These are phyloP conservation scores for Omphalotus olearius DNA, from an alignment of 1,284 basidiomycete genomes.

Conservation along the genomic window DNA sequence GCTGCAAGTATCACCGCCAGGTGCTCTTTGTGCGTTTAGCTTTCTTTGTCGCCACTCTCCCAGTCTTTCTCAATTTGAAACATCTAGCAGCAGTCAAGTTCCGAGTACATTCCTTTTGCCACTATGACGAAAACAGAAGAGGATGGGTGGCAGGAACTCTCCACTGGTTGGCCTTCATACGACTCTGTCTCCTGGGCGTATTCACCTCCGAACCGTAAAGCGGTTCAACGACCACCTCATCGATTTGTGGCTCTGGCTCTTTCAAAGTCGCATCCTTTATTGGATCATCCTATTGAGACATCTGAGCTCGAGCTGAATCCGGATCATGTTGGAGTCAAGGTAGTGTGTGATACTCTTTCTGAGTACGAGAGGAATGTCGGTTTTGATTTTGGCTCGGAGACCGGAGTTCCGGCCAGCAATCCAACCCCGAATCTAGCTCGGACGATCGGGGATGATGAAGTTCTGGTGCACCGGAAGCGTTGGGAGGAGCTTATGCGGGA, in stretches of 20 bases:
- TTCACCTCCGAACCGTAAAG: slow-evolving; percentile 9
- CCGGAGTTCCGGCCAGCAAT: background rate
- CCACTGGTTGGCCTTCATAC: slow-evolving; percentile 6
- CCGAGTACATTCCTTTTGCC: slow-evolving; percentile 6
- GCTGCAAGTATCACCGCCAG: slow-evolving; percentile 10
- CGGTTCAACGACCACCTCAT: slow-evolving; percentile 5
- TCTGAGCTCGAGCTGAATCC: slow-evolving; percentile 26
- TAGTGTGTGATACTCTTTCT: slow-evolving; percentile 24
- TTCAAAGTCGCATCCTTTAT: slow-evolving; percentile 7
- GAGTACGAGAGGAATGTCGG: slow-evolving; percentile 35
- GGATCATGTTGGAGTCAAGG: slow-evolving; percentile 30
- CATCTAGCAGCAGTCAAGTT: slow-evolving; percentile 14
- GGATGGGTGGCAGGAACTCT: slow-evolving; percentile 29
- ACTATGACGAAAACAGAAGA: slow-evolving; percentile 26
- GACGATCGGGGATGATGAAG: slow-evolving; percentile 24
- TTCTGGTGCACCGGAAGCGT: slow-evolving; percentile 22
- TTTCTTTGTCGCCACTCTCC: background rate
- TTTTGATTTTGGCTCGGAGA: slow-evolving; percentile 24
- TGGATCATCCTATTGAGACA: background rate
- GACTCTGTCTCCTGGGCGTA: slow-evolving; percentile 6
- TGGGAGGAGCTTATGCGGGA: slow-evolving; percentile 30
- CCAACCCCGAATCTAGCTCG: slow-evolving; percentile 3
- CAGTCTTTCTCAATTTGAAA: slow-evolving; percentile 15
- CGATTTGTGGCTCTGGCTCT: background rate
- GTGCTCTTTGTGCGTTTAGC: slow-evolving; percentile 15